Evolutionary conservation across 1,284 basidiomycete genomes (phyloP), one percentile per base, ranked within the genome.

Genomic region (Puccinia polysora): DNA sequence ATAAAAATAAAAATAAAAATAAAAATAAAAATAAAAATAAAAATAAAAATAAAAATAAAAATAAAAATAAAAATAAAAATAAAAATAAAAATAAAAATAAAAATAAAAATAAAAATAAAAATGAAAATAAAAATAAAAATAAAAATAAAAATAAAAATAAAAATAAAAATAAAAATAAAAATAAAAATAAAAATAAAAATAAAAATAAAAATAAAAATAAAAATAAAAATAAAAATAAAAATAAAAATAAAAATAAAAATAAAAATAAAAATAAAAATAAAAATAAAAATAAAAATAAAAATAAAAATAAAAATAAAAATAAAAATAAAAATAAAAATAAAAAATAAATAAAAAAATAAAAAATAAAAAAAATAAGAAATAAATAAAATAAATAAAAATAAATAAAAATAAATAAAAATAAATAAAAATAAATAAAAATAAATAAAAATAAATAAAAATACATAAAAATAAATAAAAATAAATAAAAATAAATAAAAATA

Each of bases 31-130:
- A 45, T n/a, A 45, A n/a, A 10, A 45, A n/a, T n/a, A 45, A 45
- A n/a, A 10, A 10, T 10, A 45, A n/a, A n/a, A 45, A n/a, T 45
- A 45, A 10, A n/a, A 45, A n/a, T 45, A 10, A 10, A 10, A 10
- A 45, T 45, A n/a, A n/a, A 45, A n/a, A 45, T 45, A n/a, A 45
- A 45, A 45, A 45, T n/a, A 45, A 10, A 10, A 10, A 45, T 10
- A 45, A 45, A 45, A n/a, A 45, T 45, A 45, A 45, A 45, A 45
- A 45, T 10, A 45, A n/a, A n/a, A 45, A 45, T 45, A 45, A 45
- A 45, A 45, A 10, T 45, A n/a, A 45, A 45, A 45, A 45, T n/a
- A 10, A 45, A 45, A 10, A 45, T n/a, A 10, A 45, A 10, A n/a
- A n/a, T n/a, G n/a, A n/a, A n/a, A n/a, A n/a, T n/a, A n/a, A n/a